Conservation (phyloP, 2,329 filamentous ascomycete species). For the Cladophialophora immunda region DNA sequence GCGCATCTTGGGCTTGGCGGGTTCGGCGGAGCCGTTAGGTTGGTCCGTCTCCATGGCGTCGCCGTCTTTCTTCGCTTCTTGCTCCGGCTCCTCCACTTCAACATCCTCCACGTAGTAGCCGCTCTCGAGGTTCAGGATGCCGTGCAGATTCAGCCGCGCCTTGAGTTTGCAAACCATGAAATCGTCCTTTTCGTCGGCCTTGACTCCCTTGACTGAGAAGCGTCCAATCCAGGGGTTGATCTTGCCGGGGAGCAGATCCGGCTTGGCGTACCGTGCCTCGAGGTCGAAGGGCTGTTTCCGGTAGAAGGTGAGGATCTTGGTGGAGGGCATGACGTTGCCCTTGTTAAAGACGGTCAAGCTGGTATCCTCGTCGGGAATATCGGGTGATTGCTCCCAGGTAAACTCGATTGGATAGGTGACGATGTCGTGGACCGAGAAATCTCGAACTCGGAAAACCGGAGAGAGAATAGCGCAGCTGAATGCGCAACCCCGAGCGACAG, state of each 20-base stretch:
- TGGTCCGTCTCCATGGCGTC: slow-evolving; percentile 84
- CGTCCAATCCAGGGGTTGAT: slow-evolving; percentile 93
- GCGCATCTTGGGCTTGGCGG: slow-evolving; percentile 80
- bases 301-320: slow-evolving; percentile 99
- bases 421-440: slow-evolving; percentile 97
- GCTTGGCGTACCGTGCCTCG: slow-evolving; percentile 91
- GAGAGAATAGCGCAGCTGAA: slow-evolving; percentile 98
- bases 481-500: slow-evolving; percentile 91
- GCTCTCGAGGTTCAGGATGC: slow-evolving; percentile 93
- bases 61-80: slow-evolving; percentile 75
- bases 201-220: slow-evolving; percentile 97
- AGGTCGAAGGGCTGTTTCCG: slow-evolving; percentile 97
- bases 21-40: slow-evolving; percentile 67
- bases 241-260: slow-evolving; percentile 86
- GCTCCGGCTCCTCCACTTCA: slow-evolving; percentile 92
- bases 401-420: slow-evolving; percentile 99
- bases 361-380: slow-evolving; percentile 98
- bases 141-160: slow-evolving; percentile 94
- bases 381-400: slow-evolving; percentile 96
- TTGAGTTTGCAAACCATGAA: slow-evolving; percentile 99
- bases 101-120: slow-evolving; percentile 98
- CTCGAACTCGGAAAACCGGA: slow-evolving; percentile 96
- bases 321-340: slow-evolving; percentile 95
- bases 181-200: slow-evolving; percentile 87
- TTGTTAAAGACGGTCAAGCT: slow-evolving; percentile 97